Conservation (phyloP, 2,329 filamentous ascomycete genomes). For the Tetracladium maxilliforme region DNA sequence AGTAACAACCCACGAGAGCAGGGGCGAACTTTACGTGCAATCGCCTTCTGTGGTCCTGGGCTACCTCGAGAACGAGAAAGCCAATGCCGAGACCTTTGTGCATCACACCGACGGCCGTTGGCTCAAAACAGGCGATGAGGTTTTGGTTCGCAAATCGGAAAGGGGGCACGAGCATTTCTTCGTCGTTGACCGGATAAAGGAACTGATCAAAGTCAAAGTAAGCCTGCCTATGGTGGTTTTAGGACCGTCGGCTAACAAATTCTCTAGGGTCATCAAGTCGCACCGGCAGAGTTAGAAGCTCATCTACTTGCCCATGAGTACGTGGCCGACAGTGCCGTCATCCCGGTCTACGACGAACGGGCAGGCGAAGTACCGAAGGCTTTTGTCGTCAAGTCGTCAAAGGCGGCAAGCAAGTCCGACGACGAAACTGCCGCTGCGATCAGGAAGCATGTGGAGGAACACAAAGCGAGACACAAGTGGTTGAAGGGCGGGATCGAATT, state of each 20-base stretch:
- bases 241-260: conserved; percentile 3
- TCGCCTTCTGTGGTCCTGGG: conserved; percentile 65
- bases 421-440: conserved; percentile 37
- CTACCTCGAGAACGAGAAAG: conserved; percentile 76
- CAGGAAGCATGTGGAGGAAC: conserved; percentile 43
- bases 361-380: conserved; percentile 54
- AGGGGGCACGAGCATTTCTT: conserved; percentile 67
- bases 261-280: conserved; percentile 61
- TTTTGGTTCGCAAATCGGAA: conserved; percentile 47
- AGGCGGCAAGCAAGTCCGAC: conserved; percentile 34
- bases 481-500: conserved; percentile 49
- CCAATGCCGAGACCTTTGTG: conserved; percentile 66
- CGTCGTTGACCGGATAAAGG: conserved; percentile 71
- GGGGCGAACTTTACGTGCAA: conserved; percentile 70
- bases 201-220: conserved; percentile 68
- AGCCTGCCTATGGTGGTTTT: conserved; percentile 18
- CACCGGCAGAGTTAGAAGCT: conserved; percentile 70
- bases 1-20: conserved; percentile 54
- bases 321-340: conserved; percentile 69
- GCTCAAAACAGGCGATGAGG: conserved; percentile 79
- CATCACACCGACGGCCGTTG: conserved; percentile 53
- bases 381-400: conserved; percentile 42
- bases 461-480: conserved; percentile 56
- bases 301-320: conserved; percentile 60
- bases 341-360: conserved; percentile 49